A percentile compares a stretch with the other conserved stretches of the same genome.
These are phyloP conservation scores for Penicillium sp. DNA, from an alignment of 2,329 filamentous ascomycete species.

Conservation along the genomic window DNA sequence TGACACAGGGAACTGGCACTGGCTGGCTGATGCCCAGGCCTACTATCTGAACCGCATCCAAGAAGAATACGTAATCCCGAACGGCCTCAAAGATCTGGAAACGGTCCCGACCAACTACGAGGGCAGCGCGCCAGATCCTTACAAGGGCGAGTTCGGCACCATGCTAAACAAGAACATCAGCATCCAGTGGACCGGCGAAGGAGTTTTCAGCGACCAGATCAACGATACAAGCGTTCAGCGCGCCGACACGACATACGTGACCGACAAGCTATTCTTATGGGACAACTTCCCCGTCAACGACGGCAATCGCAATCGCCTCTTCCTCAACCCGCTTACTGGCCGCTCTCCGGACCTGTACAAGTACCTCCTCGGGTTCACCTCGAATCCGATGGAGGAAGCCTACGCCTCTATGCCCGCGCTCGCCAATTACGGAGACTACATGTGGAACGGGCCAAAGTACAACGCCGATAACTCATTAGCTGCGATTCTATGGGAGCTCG, in stretches of 20 bases:
- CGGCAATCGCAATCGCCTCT: conserved; percentile 22
- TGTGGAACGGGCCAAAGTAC: conserved; percentile 24
- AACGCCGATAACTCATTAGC: conserved; percentile 18
- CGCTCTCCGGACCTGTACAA: conserved; percentile 23
- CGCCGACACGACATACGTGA: conserved; percentile 22
- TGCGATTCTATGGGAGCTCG: conserved; percentile 13
- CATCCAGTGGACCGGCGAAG: conserved; percentile 29
- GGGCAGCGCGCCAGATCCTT: conserved; percentile 21
- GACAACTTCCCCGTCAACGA: conserved; percentile 32
- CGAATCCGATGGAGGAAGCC: conserved; percentile 24
- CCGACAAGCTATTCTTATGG: conserved; percentile 27
- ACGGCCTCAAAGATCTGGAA: conserved; percentile 21
- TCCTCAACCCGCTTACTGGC: conserved; percentile 27
- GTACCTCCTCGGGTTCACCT: conserved; percentile 26
- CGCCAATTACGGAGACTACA: conserved; percentile 24
- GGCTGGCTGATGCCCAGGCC: conserved; percentile 23
- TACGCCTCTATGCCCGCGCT: conserved; percentile 25
- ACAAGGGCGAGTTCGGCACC: conserved; percentile 25
- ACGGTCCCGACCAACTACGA: conserved; percentile 26
- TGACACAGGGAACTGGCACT: conserved; percentile 13
- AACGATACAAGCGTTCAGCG: conserved; percentile 21
- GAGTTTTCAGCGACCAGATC: conserved; percentile 25
- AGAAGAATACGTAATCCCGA: conserved; percentile 20
- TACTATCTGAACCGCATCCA: conserved; percentile 25
- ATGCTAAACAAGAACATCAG: conserved; percentile 27